Evolutionary conservation across 768 basidiomycete species (phyloP).

Genomic region (Rhodotorula diobovata): DNA sequence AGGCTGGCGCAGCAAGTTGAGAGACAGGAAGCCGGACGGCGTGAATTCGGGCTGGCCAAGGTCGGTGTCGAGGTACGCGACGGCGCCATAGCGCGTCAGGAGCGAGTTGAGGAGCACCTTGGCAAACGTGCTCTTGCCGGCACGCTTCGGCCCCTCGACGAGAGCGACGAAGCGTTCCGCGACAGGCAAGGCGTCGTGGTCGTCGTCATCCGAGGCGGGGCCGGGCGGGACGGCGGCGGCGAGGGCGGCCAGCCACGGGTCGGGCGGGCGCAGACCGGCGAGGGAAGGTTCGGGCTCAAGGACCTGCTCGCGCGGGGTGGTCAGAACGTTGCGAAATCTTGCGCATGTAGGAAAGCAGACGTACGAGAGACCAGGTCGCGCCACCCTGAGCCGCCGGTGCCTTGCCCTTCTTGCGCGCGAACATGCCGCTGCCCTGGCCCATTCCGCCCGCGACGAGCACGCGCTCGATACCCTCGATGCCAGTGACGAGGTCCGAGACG

Average conservation of each 20-base stretch:
- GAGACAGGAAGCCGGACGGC: conserved; percentile 73
- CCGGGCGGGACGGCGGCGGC: neutral
- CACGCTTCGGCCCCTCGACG: conserved; percentile 77
- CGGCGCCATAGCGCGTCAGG: conserved; percentile 62
- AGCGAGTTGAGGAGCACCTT: conserved; percentile 68
- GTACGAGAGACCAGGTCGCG: conserved; percentile 12
- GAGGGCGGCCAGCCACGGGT: conserved; percentile 42
- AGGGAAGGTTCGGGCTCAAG: conserved; percentile 30
- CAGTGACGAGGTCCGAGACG: conserved; percentile 6
- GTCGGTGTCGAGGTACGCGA: conserved; percentile 90
- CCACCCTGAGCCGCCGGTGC: conserved; percentile 30
- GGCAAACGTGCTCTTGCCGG: conserved; percentile 86
- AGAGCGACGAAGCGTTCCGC: conserved; percentile 53
- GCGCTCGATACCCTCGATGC: conserved; percentile 33
- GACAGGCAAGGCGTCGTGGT: conserved; percentile 1
- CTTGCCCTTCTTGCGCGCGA: conserved; percentile 37
- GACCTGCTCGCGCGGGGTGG: conserved; percentile 46
- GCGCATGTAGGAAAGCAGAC: neutral
- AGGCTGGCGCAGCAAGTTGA: conserved; percentile 65
- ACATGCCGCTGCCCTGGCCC: conserved; percentile 27
- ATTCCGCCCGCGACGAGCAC: conserved; percentile 16
- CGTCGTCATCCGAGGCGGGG: neutral
- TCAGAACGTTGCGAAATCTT: conserved; percentile 45
- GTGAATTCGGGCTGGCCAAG: conserved; percentile 91
- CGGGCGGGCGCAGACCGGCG: conserved; percentile 44